phyloP scores from a whole-genome alignment of 108 stramenopile species.

The Licmophora abbreviata region DNA sequence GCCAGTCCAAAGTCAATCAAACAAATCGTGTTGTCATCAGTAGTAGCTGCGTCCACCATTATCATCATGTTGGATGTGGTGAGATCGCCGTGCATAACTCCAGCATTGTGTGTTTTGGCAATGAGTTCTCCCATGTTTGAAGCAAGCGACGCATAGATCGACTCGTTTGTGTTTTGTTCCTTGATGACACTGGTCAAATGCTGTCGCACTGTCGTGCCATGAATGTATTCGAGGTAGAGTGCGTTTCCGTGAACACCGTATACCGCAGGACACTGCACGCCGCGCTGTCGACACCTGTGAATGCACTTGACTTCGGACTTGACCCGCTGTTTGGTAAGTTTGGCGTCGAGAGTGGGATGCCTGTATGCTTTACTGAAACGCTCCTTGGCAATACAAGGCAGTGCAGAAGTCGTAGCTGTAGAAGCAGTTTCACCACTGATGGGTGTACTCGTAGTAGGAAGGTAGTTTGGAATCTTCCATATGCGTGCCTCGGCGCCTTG shows the following conservation, averaged over 20 bases:
- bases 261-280: conserved; percentile 43
- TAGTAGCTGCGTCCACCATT: conserved; percentile 1
- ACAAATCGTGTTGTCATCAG: conserved; percentile 28
- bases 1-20: conserved; percentile 95
- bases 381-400: conserved; percentile 58
- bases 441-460: background rate
- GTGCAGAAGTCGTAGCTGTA: conserved; percentile 1
- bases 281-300: conserved; percentile 40
- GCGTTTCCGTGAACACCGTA: conserved; percentile 19
- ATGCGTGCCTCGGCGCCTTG: conserved; percentile 84
- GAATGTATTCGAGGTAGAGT: conserved; percentile 59
- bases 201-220: conserved; percentile 58
- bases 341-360: conserved; percentile 84
- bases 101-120: conserved; percentile 82
- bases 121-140: conserved; percentile 60
- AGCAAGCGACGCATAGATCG: conserved; percentile 28
- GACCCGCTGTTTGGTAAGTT: conserved; percentile 82
- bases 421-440: conserved; percentile 1
- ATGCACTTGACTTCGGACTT: conserved; percentile 68
- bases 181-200: conserved; percentile 24
- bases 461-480: conserved; percentile 38
- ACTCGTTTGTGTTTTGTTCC: conserved; percentile 10
- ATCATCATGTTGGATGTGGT: conserved; percentile 94
- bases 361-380: conserved; percentile 92
- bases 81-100: conserved; percentile 92